These are phyloP conservation scores for Rhododendron williamsianum DNA, from an alignment of 148 eudicot species.

Conservation along the genomic window DNA sequence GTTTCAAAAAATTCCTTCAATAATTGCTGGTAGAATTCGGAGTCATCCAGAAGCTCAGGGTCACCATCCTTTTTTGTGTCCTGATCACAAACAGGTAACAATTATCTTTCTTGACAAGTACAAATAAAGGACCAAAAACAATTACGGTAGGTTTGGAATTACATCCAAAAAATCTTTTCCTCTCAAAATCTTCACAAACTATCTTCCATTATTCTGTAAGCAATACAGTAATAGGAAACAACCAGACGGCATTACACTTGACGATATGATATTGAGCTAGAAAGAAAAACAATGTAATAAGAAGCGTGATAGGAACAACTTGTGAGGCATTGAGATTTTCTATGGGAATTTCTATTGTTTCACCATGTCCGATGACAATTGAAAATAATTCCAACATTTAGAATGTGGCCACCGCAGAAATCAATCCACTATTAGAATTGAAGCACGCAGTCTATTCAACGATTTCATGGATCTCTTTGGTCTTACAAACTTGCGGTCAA, in stretches of 20 bases:
- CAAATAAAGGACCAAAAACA: neutral
- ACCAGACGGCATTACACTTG: neutral
- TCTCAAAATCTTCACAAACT: neutral
- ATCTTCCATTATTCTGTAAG: neutral
- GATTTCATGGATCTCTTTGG: neutral
- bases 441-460: neutral
- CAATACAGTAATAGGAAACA: neutral
- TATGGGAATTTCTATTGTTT: neutral
- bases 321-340: neutral
- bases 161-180: neutral
- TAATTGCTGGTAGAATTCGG: constrained; percentile 80
- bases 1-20: constrained; percentile 86
- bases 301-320: neutral
- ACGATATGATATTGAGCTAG: neutral
- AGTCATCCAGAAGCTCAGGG: constrained; percentile 84
- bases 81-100: constrained; percentile 22
- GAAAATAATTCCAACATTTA: neutral
- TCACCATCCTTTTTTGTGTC: constrained; percentile 52
- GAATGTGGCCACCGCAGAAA: neutral
- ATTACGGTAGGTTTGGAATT: neutral
- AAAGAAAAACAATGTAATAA: neutral
- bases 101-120: neutral
- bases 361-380: neutral
- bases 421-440: neutral
- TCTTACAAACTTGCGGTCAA: neutral